These are phyloP conservation scores for Cruciata laevipes DNA, from an alignment of 257 asterid species.

Conservation along the genomic window DNA sequence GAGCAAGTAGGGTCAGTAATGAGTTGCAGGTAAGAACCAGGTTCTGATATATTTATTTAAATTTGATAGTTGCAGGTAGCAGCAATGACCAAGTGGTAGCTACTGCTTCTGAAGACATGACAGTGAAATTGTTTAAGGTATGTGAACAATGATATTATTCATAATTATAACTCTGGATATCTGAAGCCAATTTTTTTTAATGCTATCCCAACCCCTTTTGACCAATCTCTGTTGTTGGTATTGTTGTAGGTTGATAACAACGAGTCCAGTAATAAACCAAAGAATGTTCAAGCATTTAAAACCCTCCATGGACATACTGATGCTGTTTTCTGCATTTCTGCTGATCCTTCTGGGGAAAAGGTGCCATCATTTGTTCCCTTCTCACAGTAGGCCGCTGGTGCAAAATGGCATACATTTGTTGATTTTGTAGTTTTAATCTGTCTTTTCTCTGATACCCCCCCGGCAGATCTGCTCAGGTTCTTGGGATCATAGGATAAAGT, in stretches of 20 bases:
- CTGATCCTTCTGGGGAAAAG: slow-evolving; percentile 69
- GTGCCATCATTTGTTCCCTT: slow-evolving; percentile 31
- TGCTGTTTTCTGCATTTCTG: slow-evolving; percentile 75
- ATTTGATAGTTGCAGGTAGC: slow-evolving; percentile 31
- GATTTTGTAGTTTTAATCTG: slow-evolving; percentile 14
- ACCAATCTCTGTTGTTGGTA: neutral
- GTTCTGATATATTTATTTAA: slow-evolving; percentile 6
- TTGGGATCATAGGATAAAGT: slow-evolving; percentile 73
- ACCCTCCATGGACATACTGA: slow-evolving; percentile 71
- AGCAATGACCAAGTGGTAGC: slow-evolving; percentile 57
- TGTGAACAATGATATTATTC: slow-evolving; percentile 17
- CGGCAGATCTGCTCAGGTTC: slow-evolving; percentile 95
- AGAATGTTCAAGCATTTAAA: slow-evolving; percentile 50
- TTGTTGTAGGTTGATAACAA: slow-evolving; percentile 50
- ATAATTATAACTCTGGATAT: slow-evolving; percentile 7
- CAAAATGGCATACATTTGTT: slow-evolving; percentile 1
- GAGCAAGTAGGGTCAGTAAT: neutral
- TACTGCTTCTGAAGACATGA: slow-evolving; percentile 90
- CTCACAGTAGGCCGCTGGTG: slow-evolving; percentile 6
- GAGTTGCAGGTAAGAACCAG: neutral
- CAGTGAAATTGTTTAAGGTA: slow-evolving; percentile 91
- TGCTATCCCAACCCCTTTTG: slow-evolving; percentile 5
- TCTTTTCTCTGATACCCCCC: slow-evolving; percentile 18
- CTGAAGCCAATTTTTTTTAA: slow-evolving; percentile 8
- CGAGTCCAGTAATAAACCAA: slow-evolving; percentile 43